Evolutionary conservation across 163 green algal genomes (phyloP).

Genomic region (Scenedesmus sp.): DNA sequence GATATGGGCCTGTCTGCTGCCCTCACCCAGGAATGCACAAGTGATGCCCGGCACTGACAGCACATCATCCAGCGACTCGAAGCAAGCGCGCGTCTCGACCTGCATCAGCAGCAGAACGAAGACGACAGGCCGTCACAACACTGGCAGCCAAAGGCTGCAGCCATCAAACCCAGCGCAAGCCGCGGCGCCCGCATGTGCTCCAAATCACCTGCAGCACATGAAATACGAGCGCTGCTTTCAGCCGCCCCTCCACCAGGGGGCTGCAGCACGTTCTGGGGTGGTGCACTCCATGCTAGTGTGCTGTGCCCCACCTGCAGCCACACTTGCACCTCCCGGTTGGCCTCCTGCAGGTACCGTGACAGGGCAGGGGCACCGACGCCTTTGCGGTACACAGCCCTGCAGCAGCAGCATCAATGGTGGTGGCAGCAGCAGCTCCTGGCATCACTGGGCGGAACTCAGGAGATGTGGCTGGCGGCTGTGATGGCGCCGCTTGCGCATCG

Average conservation of each 20-base stretch:
- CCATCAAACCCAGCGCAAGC: no score
- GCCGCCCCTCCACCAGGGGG: no score
- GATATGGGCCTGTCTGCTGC: neutral
- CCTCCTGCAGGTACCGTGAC: slow-evolving; percentile 46
- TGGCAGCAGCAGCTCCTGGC: neutral
- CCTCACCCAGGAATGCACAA: slow-evolving; percentile 58
- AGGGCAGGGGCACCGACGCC: slow-evolving; percentile 38
- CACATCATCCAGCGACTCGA: slow-evolving; percentile 57
- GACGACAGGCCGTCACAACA: neutral
- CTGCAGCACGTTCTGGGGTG: neutral
- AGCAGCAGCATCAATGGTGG: neutral
- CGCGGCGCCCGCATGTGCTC: no score
- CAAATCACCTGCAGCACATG: no score
- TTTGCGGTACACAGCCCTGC: slow-evolving; percentile 51
- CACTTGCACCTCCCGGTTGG: slow-evolving; percentile 57
- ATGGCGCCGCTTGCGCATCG: no score
- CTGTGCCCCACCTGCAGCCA: slow-evolving; percentile 54
- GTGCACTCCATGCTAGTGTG: neutral
- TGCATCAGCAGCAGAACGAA: slow-evolving; percentile 17
- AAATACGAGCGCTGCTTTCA: no score
- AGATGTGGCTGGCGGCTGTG: no score
- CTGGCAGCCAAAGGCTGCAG: no score
- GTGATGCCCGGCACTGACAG: slow-evolving; percentile 55
- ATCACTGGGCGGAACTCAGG: neutral
- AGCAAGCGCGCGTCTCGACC: slow-evolving; percentile 55